Evolutionary conservation across 2,329 filamentous ascomycete genomes (phyloP), one percentile per base, ranked within the genome.

Genomic region (Stagonosporopsis tanaceti): DNA sequence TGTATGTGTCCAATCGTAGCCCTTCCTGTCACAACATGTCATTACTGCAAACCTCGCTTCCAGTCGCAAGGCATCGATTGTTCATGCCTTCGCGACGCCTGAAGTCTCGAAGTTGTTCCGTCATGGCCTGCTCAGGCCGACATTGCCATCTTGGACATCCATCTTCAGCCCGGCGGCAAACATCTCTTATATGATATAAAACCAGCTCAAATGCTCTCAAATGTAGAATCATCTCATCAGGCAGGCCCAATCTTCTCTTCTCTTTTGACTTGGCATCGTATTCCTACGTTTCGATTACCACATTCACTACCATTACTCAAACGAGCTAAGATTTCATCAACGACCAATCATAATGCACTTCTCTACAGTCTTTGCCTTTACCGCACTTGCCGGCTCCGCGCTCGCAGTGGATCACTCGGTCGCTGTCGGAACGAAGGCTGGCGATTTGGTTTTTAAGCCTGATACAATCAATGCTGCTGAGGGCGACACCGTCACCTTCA

Each of bases 301-400:
- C 38, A 34, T 27, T 48, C 34, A 39, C 42, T 44, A 44, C 62
- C 57, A 51, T 50, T 52, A 65, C 63, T 63, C 34, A 66, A 66
- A 65, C 69, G 68, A 74, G 71, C 74, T 71, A 74, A 75, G 70
- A 62, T 65, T 71, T 69, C 62, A 37, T 40, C 25, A 25, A 47
- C 61, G 61, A 62, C 66, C 63, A 70, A 71, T 70, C 72, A 76
- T 62, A 68, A 77, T 77, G 75, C 74, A 64, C 70, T 77, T 77
- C 73, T 71, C 73, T 48, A 68, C 69, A 59, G 50, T 74, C 62
- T 62, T 75, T 59, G 61, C 72, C 60, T 66, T 71, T 54, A 61
- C 69, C 48, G 69, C 72, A 61, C 57, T 76, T 34, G 67, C 62
- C 28, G 65, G 69, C 59, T 61, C 71, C 46, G 69, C 69, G 37